Evolutionary conservation across 805 yeast species (phyloP).

Genomic region (Lipomyces mesembrius): DNA sequence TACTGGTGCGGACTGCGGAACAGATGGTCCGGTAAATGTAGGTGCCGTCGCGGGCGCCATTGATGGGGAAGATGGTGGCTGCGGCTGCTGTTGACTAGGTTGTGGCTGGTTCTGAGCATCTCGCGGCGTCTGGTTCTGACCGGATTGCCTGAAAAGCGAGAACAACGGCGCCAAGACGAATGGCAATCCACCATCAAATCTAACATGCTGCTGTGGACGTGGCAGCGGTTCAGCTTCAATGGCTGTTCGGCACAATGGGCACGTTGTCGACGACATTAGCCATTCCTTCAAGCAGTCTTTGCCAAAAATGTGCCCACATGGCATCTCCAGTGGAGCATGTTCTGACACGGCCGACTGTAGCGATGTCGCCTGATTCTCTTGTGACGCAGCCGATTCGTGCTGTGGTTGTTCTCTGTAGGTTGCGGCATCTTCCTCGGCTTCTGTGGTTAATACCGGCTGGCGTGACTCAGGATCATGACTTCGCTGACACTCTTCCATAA

Average conservation of each 20-base stretch:
- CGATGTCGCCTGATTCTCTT: background rate
- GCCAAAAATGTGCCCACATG: constrained; percentile 89
- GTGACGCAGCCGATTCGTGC: background rate
- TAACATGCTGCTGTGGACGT: constrained; percentile 5
- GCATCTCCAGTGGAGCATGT: constrained; percentile 74
- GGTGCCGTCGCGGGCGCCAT: constrained; percentile 8
- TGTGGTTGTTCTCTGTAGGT: background rate
- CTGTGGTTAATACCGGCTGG: constrained; percentile 5
- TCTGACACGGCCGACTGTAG: constrained; percentile 35
- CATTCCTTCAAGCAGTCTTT: constrained; percentile 81
- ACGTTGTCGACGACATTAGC: constrained; percentile 72
- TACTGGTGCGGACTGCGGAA: background rate
- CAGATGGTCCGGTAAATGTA: background rate
- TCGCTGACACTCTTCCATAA: background rate
- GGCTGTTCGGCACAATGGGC: constrained; percentile 82
- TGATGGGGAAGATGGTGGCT: background rate
- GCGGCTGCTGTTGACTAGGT: constrained; percentile 2
- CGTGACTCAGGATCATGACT: background rate
- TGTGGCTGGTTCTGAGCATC: background rate
- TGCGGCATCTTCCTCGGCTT: constrained; percentile 1
- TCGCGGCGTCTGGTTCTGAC: background rate
- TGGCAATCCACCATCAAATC: constrained; percentile 20
- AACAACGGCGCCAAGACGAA: constrained; percentile 26
- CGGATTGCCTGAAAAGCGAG: constrained; percentile 13
- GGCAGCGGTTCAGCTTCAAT: constrained; percentile 47